Evolutionary conservation across 768 basidiomycete species (phyloP).

Genomic region (Boletus tylopilopsis): DNA sequence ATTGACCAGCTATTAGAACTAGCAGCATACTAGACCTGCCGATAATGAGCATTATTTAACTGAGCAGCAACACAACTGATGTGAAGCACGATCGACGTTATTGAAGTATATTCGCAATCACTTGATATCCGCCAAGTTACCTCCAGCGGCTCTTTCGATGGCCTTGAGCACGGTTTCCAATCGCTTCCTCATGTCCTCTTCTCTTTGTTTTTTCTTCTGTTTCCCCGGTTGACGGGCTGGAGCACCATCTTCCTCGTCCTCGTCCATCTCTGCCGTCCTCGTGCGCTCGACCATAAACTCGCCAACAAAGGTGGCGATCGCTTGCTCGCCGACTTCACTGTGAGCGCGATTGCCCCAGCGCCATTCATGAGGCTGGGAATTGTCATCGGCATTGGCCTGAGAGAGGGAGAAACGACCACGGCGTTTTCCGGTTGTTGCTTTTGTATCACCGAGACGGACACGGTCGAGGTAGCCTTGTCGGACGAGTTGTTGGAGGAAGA

Average conservation of each 20-base stretch:
- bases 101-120: slow-evolving; percentile 14
- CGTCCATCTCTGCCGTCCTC: slow-evolving; percentile 12
- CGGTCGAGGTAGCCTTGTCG: slow-evolving; percentile 81
- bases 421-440: slow-evolving; percentile 45
- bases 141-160: slow-evolving; percentile 42
- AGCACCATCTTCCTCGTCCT: slow-evolving; percentile 14
- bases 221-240: slow-evolving; percentile 11
- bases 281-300: slow-evolving; percentile 60
- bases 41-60: no score
- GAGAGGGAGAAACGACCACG: slow-evolving; percentile 49
- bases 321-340: slow-evolving; percentile 79
- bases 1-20: no score
- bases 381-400: slow-evolving; percentile 27
- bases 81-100: no score
- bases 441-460: slow-evolving; percentile 47
- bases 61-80: no score
- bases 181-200: slow-evolving; percentile 17
- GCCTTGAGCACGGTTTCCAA: slow-evolving; percentile 32
- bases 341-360: slow-evolving; percentile 82
- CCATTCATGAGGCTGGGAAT: slow-evolving; percentile 56
- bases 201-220: slow-evolving; percentile 16
- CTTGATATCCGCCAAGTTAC: slow-evolving; percentile 41
- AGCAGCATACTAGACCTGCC: no score
- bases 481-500: slow-evolving; percentile 58
- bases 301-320: slow-evolving; percentile 69